These are phyloP conservation scores for Nepenthes gracilis DNA, from an alignment of 148 eudicot genomes.

Conservation along the genomic window DNA sequence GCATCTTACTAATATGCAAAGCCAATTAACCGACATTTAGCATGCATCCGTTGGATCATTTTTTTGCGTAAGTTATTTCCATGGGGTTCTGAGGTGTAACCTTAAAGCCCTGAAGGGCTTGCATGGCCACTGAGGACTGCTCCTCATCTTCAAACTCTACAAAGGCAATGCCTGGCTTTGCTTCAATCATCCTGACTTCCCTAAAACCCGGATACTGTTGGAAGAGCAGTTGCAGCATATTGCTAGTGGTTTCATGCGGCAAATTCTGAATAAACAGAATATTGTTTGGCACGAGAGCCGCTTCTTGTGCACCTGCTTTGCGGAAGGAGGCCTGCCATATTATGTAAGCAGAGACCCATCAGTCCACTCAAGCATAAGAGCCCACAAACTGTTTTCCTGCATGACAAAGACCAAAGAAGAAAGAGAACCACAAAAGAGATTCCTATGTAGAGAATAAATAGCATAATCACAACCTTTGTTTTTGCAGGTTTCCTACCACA, in stretches of 20 bases:
- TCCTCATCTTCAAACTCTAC: conserved; percentile 83
- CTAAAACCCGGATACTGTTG: conserved; percentile 82
- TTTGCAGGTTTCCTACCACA: too few species aligned
- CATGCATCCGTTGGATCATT: conserved; percentile 18
- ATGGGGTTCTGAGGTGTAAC: conserved; percentile 75
- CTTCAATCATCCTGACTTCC: conserved; percentile 86
- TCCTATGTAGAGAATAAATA: too few species aligned
- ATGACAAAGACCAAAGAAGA: background rate
- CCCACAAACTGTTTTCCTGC: background rate
- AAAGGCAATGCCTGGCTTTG: conserved; percentile 95
- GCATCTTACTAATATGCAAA: too few species aligned
- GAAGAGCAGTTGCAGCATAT: conserved; percentile 75
- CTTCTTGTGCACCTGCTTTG: conserved; percentile 46
- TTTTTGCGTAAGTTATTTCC: conserved; percentile 75
- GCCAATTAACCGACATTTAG: too few species aligned
- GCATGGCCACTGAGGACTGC: conserved; percentile 76
- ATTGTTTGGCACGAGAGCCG: conserved; percentile 54
- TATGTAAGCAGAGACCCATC: background rate
- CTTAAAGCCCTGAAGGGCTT: conserved; percentile 87
- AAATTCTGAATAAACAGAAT: conserved; percentile 72
- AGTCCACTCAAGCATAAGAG: background rate
- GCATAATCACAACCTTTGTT: too few species aligned
- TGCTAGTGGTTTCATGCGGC: conserved; percentile 62
- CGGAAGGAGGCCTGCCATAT: conserved; percentile 45
- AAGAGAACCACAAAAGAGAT: background rate